Base-by-base conservation (phyloP, 2,329 filamentous ascomycete species). In the Calonectria leucothoes region DNA sequence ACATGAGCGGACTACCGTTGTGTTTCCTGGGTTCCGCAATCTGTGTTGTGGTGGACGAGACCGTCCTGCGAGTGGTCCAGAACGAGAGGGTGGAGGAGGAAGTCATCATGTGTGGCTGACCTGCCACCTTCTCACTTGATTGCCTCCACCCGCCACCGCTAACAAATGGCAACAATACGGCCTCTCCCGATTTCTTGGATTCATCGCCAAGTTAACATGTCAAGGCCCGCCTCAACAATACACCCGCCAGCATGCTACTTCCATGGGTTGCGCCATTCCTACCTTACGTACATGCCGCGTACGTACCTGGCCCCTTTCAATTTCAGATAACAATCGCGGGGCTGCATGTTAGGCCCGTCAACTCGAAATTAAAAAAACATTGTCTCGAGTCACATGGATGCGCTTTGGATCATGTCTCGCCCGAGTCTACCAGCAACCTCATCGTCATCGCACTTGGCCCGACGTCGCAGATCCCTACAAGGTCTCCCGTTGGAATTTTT, bases 31-130 rank as follows among this genome's bases (percentile, higher is more conserved):
- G 25, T 63, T 63, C 57, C 42, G 23, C 57, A 61, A 39, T 63
- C 57, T 31, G 23, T 17, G 35, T 42, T 55, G 67, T 51, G 59
- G 67, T 39, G 45, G 48, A 39, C 35, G 45, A 64, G 45, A 29
- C 20, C 45, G 66, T 42, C 31, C 55, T 64, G 45, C 33, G 67
- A 64, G 57, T 69, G 67, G 45, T 25, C 45, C 35, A 35, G 33
- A 23, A n/a, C 66, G 6, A n/a, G 39, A 31, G 45, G 52, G 33
- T 59, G 52, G 37, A 45, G 37, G 23, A 42, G 37, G 49, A 69
- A 29, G 67, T 35, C 23, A 31, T 64, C 42, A 69, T 64, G 20
- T 64, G 67, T 69, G 57, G 67, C 67, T 69, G 67, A 57, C 42
- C 29, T 66, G 66, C 68, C 29, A 23, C 39, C n/a, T 48, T 57